These are phyloP conservation scores for Galerina sulciceps DNA, from an alignment of 768 basidiomycete genomes.

Conservation along the genomic window DNA sequence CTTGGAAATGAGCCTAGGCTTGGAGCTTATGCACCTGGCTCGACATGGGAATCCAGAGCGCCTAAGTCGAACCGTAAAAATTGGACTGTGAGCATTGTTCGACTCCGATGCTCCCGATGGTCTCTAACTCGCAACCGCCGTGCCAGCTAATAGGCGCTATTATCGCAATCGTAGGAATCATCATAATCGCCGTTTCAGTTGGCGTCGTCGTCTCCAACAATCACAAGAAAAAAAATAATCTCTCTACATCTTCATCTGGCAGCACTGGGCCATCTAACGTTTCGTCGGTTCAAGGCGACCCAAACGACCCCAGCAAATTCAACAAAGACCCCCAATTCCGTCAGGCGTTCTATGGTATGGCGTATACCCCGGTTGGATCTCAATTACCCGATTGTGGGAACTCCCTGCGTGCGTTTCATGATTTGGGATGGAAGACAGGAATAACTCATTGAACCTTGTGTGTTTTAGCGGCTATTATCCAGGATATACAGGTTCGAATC, in stretches of 20 bases:
- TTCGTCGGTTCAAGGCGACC: slow-evolving; percentile 32
- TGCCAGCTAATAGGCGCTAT: slow-evolving; percentile 52
- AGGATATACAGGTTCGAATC: slow-evolving; percentile 66
- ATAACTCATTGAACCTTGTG: not conserved
- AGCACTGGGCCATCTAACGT: slow-evolving; percentile 17
- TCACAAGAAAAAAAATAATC: slow-evolving; percentile 30
- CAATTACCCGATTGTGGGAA: slow-evolving; percentile 74
- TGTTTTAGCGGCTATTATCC: slow-evolving; percentile 58
- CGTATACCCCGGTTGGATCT: slow-evolving; percentile 83
- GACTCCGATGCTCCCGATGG: not conserved
- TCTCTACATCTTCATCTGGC: slow-evolving; percentile 14
- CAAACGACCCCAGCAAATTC: slow-evolving; percentile 80
- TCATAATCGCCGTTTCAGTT: slow-evolving; percentile 57
- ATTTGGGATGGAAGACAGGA: not conserved
- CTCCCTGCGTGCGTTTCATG: slow-evolving; percentile 37
- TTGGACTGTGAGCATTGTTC: slow-evolving; percentile 25
- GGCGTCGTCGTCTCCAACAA: slow-evolving; percentile 58
- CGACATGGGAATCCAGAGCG: slow-evolving; percentile 19
- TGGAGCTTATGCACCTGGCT: slow-evolving; percentile 21
- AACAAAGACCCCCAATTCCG: slow-evolving; percentile 67
- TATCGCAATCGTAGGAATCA: slow-evolving; percentile 40
- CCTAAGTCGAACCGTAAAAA: slow-evolving; percentile 26
- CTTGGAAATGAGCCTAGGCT: slow-evolving; percentile 20
- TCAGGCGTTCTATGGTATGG: slow-evolving; percentile 83
- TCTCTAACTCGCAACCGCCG: not conserved